phyloP scores from a whole-genome alignment of 2,329 filamentous ascomycete genomes.

The Diaporthe vaccinii region DNA sequence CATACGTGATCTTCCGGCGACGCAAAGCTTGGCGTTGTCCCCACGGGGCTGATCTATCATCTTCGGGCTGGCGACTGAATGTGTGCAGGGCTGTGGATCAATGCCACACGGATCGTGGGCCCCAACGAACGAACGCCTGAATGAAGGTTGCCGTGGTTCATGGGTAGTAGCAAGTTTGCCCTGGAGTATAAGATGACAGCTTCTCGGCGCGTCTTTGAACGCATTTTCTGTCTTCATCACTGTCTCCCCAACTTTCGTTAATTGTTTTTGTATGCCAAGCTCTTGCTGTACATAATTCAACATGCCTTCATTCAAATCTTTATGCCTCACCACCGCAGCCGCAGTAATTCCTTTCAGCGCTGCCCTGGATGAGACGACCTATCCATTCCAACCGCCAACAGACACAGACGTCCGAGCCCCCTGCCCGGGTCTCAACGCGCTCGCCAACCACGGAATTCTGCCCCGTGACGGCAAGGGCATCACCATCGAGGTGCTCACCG shows the following conservation, averaged over 20 bases:
- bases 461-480: conserved; percentile 34
- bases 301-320: conserved; percentile 24
- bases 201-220: background rate
- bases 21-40: conserved; percentile 27
- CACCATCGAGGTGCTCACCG: background rate
- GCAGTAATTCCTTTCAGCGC: background rate
- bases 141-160: background rate
- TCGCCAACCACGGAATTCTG: conserved; percentile 32
- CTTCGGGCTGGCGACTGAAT: conserved; percentile 8
- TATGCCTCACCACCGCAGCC: conserved; percentile 3
- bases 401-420: conserved; percentile 28
- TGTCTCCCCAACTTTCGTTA: background rate
- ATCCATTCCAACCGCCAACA: conserved; percentile 25
- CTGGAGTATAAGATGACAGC: background rate
- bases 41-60: conserved; percentile 28
- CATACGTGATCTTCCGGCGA: conserved; percentile 2
- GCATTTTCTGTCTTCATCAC: background rate
- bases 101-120: background rate
- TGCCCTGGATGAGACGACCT: conserved; percentile 30
- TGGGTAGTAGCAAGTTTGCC: background rate
- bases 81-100: background rate
- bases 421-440: conserved; percentile 31
- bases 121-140: background rate
- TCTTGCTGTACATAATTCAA: background rate
- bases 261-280: background rate